Evolutionary conservation across 495 filamentous ascomycete species (phyloP).

Genomic region (Trichoderma reesei): DNA sequence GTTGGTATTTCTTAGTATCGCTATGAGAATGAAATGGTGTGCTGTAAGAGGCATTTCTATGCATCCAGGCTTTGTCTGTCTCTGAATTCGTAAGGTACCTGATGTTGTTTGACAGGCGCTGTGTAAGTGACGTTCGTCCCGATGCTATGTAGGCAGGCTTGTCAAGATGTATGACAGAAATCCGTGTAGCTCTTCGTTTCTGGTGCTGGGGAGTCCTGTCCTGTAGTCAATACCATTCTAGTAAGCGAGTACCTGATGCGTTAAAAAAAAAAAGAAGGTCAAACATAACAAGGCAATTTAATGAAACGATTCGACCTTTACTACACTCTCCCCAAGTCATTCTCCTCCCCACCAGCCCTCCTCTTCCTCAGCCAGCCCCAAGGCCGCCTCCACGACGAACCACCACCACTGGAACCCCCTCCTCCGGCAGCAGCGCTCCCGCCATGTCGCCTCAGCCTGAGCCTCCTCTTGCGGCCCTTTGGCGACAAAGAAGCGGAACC

Average conservation of each 20-base stretch:
- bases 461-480: slow-evolving; percentile 2
- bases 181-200: too few species aligned
- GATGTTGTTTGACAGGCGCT: too few species aligned
- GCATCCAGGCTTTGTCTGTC: too few species aligned
- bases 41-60: neutral
- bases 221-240: too few species aligned
- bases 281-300: too few species aligned
- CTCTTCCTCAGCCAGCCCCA: neutral
- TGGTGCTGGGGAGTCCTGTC: too few species aligned
- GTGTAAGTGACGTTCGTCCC: too few species aligned
- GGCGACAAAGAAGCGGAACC: neutral
- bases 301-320: neutral
- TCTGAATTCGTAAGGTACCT: too few species aligned
- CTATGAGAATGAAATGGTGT: neutral
- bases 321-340: neutral
- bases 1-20: neutral
- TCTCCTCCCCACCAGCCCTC: neutral
- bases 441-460: neutral
- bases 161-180: too few species aligned
- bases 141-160: too few species aligned
- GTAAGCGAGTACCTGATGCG: too few species aligned
- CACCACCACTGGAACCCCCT: neutral
- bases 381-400: neutral
- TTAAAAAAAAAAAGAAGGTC: too few species aligned
- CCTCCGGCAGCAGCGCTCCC: neutral